phyloP scores from a whole-genome alignment of 2,329 filamentous ascomycete genomes.

The Hypoxylon sp. region DNA sequence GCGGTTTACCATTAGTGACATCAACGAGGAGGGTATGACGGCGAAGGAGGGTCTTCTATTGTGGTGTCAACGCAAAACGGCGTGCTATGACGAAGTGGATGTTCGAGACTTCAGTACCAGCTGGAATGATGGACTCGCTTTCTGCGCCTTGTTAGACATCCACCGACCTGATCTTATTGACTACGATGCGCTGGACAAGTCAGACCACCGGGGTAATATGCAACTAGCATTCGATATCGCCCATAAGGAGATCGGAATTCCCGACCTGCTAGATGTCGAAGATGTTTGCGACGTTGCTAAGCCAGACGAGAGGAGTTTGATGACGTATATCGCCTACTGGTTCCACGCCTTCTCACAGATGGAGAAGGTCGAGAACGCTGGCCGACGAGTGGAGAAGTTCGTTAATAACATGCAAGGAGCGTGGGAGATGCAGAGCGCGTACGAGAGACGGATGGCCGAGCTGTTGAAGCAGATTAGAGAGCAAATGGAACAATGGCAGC shows the following conservation, averaged over 20 bases:
- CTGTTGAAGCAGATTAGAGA: slow-evolving; percentile 81
- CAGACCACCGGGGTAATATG: slow-evolving; percentile 96
- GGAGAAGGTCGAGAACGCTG: slow-evolving; percentile 98
- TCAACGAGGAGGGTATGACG: slow-evolving; percentile 97
- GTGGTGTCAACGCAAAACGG: slow-evolving; percentile 99
- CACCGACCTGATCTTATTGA: slow-evolving; percentile 97
- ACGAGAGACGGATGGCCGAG: slow-evolving; percentile 90
- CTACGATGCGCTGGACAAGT: slow-evolving; percentile 94
- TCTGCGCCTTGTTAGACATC: slow-evolving; percentile 96
- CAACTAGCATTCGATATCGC: slow-evolving; percentile 97
- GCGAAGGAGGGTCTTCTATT: slow-evolving; percentile 95
- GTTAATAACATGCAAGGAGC: slow-evolving; percentile 99
- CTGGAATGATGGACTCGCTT: slow-evolving; percentile 98
- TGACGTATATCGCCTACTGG: slow-evolving; percentile 99
- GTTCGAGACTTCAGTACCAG: slow-evolving; percentile 94
- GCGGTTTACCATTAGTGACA: slow-evolving; percentile 98
- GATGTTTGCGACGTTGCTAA: slow-evolving; percentile 97
- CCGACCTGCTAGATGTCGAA: slow-evolving; percentile 94
- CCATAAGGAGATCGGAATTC: slow-evolving; percentile 95
- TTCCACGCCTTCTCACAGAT: slow-evolving; percentile 99
- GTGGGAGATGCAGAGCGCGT: slow-evolving; percentile 99
- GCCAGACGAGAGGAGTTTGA: slow-evolving; percentile 94
- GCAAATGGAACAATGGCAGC: slow-evolving; percentile 83
- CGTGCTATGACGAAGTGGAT: slow-evolving; percentile 97
- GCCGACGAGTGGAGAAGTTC: slow-evolving; percentile 96